Conservation (phyloP, 1,139 yeast genomes). For the Pichia kudriavzevii region DNA sequence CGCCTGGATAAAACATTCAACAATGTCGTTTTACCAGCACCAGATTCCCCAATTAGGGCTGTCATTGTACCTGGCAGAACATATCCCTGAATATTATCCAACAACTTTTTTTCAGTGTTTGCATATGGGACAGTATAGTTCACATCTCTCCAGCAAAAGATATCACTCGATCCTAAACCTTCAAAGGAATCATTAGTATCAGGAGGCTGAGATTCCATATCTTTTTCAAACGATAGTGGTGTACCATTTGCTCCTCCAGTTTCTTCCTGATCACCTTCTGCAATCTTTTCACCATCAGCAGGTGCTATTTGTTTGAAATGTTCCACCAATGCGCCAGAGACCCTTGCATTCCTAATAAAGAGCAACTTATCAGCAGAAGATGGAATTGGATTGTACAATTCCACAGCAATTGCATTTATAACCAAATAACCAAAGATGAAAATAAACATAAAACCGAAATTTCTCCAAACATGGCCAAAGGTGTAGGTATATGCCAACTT, state of each 20-base stretch:
- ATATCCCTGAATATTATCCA: slow-evolving; percentile 46
- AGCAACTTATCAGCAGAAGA: slow-evolving; percentile 21
- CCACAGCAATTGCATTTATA: slow-evolving; percentile 30
- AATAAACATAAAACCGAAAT: slow-evolving; percentile 43
- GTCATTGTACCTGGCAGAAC: slow-evolving; percentile 49
- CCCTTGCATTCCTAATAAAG: slow-evolving; percentile 18
- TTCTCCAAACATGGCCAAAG: slow-evolving; percentile 42
- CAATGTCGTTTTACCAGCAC: slow-evolving; percentile 62
- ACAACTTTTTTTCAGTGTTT: slow-evolving; percentile 26
- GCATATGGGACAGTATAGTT: slow-evolving; percentile 36
- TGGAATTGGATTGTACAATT: slow-evolving; percentile 23
- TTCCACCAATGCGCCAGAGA: slow-evolving; percentile 6
- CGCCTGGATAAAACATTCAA: slow-evolving; percentile 49
- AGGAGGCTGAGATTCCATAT: neutral
- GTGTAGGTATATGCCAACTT: slow-evolving; percentile 31
- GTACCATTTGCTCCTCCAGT: neutral
- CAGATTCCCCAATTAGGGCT: slow-evolving; percentile 62
- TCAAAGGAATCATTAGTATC: slow-evolving; percentile 1
- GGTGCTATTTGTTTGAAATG: slow-evolving; percentile 4
- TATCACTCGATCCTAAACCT: slow-evolving; percentile 25
- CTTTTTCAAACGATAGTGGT: neutral
- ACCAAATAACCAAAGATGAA: slow-evolving; percentile 35
- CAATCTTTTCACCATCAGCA: slow-evolving; percentile 3
- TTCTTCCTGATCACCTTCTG: neutral
- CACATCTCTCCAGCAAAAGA: slow-evolving; percentile 41